Conservation (phyloP, 495 filamentous ascomycete species). For the Tuber microsphaerosporum region DNA sequence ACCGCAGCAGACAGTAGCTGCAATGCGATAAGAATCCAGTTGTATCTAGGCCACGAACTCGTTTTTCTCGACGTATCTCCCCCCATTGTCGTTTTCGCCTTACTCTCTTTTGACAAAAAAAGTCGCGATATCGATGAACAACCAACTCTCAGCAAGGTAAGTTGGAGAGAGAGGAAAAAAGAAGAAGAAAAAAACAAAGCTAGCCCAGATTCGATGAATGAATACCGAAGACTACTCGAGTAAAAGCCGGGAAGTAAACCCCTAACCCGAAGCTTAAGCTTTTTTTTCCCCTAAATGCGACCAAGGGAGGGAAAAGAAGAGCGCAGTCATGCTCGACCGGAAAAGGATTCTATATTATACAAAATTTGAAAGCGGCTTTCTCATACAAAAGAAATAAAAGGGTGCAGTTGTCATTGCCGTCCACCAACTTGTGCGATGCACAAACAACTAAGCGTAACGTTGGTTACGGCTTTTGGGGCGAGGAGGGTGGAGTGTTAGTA, state of each 20-base stretch:
- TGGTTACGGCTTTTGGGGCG: not conserved
- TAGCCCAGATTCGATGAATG: not conserved
- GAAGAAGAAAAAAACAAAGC: no score
- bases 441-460: not conserved
- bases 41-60: constrained; percentile 23
- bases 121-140: not conserved
- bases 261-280: not conserved
- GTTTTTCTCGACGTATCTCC: constrained; percentile 9
- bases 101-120: not conserved
- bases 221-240: not conserved
- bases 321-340: not conserved
- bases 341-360: not conserved
- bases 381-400: not conserved
- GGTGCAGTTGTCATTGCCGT: not conserved
- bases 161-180: not conserved
- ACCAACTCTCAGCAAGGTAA: not conserved
- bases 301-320: not conserved
- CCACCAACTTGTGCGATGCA: not conserved
- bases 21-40: constrained; percentile 25
- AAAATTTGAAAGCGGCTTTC: not conserved
- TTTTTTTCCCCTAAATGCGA: not conserved
- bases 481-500: not conserved
- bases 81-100: not conserved
- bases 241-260: not conserved
- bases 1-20: constrained; percentile 19